These are phyloP conservation scores for Thielaviopsis populi DNA, from an alignment of 2,329 filamentous ascomycete genomes.

Conservation along the genomic window DNA sequence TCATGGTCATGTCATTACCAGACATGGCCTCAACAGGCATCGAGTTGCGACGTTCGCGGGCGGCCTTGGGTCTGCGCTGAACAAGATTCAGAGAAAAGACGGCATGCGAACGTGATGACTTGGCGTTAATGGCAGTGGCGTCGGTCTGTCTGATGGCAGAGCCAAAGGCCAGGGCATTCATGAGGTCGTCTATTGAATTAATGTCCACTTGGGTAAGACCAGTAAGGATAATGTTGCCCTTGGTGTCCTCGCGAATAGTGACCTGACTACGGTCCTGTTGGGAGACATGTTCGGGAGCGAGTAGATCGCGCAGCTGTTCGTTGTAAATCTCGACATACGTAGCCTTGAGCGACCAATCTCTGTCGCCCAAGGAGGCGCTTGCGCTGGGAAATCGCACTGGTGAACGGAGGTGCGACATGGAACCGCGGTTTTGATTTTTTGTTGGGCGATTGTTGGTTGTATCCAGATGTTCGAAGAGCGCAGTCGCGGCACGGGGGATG, in stretches of 20 bases:
- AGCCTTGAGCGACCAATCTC: constrained; percentile 80
- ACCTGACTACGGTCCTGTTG: constrained; percentile 58
- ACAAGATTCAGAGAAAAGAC: constrained; percentile 92
- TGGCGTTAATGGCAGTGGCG: constrained; percentile 90
- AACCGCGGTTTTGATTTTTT: constrained; percentile 40
- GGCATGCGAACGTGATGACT: constrained; percentile 92
- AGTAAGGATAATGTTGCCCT: constrained; percentile 86
- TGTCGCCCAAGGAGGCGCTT: constrained; percentile 42
- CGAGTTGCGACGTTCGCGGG: constrained; percentile 69
- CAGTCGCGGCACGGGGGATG: constrained; percentile 77
- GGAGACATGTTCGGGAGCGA: constrained; percentile 61
- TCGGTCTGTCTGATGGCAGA: constrained; percentile 93
- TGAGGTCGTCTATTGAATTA: constrained; percentile 79
- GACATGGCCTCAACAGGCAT: constrained; percentile 70
- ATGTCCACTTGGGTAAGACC: constrained; percentile 78
- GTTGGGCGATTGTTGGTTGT: constrained; percentile 35
- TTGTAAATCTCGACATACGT: constrained; percentile 98
- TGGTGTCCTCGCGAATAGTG: constrained; percentile 85
- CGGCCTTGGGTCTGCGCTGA: constrained; percentile 55
- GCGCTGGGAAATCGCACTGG: constrained; percentile 57
- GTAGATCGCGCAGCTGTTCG: constrained; percentile 79
- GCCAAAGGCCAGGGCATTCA: constrained; percentile 79
- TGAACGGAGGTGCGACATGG: constrained; percentile 63
- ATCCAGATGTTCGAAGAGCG: constrained; percentile 78
- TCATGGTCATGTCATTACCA: constrained; percentile 54